phyloP scores from a whole-genome alignment of 78 protist species.

The Chrysochromulina tobinii region DNA sequence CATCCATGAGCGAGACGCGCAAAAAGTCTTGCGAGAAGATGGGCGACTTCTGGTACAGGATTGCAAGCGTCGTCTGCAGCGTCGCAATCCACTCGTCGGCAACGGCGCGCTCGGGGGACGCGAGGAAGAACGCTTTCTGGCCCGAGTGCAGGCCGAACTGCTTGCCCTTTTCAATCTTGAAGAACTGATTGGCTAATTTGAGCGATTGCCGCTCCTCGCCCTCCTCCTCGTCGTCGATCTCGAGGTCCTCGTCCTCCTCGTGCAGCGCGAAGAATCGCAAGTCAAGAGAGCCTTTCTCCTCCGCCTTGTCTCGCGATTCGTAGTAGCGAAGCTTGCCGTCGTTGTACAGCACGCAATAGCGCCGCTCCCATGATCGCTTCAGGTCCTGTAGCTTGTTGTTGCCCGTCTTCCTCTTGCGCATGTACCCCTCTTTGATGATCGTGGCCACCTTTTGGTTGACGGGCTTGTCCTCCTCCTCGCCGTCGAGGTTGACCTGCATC shows the following conservation, averaged over 20 bases:
- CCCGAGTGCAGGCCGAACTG: not conserved
- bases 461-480: not conserved
- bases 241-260: not conserved
- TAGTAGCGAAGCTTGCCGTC: not conserved
- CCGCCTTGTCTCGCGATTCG: not conserved
- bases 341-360: not conserved
- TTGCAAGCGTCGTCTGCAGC: not conserved
- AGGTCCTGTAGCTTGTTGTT: not conserved
- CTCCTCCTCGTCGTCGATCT: not conserved
- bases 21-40: not conserved
- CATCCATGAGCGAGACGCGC: not conserved
- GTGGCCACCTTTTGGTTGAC: not conserved
- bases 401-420: conserved; percentile 3
- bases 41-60: conserved; percentile 11
- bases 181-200: not conserved
- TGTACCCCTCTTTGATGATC: not conserved
- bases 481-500: not conserved
- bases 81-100: not conserved
- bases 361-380: not conserved
- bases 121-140: not conserved
- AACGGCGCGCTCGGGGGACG: not conserved
- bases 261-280: not conserved
- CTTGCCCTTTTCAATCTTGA: not conserved
- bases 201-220: not conserved
- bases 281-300: not conserved